phyloP scores from a whole-genome alignment of 495 filamentous ascomycete genomes.

The Parathielavia appendiculata region DNA sequence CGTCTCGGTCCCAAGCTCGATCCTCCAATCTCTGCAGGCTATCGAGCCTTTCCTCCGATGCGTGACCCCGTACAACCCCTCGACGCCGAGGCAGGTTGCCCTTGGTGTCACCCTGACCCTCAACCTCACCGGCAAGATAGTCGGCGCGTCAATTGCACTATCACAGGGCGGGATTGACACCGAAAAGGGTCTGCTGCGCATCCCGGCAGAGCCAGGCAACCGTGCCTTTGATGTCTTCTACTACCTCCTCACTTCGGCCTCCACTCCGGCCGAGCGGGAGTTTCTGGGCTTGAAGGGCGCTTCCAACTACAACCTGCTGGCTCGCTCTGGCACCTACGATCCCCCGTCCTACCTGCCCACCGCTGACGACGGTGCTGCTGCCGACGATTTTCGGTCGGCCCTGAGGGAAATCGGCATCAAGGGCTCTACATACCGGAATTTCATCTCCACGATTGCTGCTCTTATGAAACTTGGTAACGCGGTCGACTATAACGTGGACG shows the following conservation, averaged over 20 bases:
- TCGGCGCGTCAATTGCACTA: conserved; percentile 67
- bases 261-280: conserved; percentile 85
- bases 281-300: conserved; percentile 81
- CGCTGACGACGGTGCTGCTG: conserved; percentile 86
- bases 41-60: conserved; percentile 81
- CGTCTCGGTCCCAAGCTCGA: conserved; percentile 62
- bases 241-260: conserved; percentile 84
- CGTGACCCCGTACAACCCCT: conserved; percentile 84
- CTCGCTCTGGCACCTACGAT: conserved; percentile 76
- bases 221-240: conserved; percentile 99
- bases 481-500: conserved; percentile 75
- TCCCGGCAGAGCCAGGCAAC: conserved; percentile 73
- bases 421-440: conserved; percentile 67
- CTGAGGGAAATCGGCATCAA: conserved; percentile 90
- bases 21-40: conserved; percentile 71
- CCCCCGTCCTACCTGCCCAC: conserved; percentile 87
- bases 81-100: conserved; percentile 73
- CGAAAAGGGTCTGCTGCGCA: conserved; percentile 68
- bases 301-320: conserved; percentile 70
- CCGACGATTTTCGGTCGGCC: conserved; percentile 81
- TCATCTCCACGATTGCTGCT: conserved; percentile 79
- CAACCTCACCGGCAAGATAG: conserved; percentile 71
- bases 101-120: conserved; percentile 77
- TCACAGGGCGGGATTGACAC: conserved; percentile 89
- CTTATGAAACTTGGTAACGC: conserved; percentile 90